Percentiles rank a stretch among this genome's conserved stretches.
phyloP scores from a whole-genome alignment of 139 green algal species.

The Coccomyxa sp. region DNA sequence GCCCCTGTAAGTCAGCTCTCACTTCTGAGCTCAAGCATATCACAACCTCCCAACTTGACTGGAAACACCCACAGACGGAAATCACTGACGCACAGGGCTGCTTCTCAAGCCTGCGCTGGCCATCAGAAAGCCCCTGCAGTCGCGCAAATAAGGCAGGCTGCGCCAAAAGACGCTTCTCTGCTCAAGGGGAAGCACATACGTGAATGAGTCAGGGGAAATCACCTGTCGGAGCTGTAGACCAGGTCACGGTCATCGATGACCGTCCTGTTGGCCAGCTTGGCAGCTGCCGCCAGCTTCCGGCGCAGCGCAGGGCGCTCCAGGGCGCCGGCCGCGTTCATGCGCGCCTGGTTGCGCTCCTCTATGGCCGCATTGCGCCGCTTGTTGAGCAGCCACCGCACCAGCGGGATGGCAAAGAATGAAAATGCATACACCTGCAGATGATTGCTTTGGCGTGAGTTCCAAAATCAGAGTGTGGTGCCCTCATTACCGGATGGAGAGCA shows the following conservation, averaged over 20 bases:
- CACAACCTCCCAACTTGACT: too few relatives aligned
- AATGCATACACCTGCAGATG: slow-evolving; percentile 70
- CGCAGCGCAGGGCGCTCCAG: slow-evolving; percentile 5
- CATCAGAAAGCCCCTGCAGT: too few relatives aligned
- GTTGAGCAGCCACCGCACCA: slow-evolving; percentile 52
- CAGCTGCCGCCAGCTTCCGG: slow-evolving; percentile 5
- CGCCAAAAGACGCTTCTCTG: too few relatives aligned
- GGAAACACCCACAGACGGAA: too few relatives aligned
- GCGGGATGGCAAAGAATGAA: slow-evolving; percentile 86
- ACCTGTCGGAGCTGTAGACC: slow-evolving; percentile 19
- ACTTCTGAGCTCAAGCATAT: too few relatives aligned
- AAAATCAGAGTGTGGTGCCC: background rate
- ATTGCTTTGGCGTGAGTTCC: too few relatives aligned
- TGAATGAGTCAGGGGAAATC: too few relatives aligned
- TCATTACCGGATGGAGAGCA: background rate
- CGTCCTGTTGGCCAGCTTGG: background rate
- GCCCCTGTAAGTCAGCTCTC: too few relatives aligned
- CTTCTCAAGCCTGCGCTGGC: too few relatives aligned
- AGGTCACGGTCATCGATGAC: slow-evolving; percentile 18
- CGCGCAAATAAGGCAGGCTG: too few relatives aligned
- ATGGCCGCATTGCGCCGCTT: slow-evolving; percentile 63
- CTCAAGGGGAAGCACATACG: too few relatives aligned
- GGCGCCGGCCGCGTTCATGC: slow-evolving; percentile 15
- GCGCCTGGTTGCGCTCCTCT: slow-evolving; percentile 60
- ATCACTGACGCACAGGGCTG: too few relatives aligned